These are phyloP conservation scores for Penicillium simplicissimum DNA, from an alignment of 495 filamentous ascomycete species.

Conservation along the genomic window DNA sequence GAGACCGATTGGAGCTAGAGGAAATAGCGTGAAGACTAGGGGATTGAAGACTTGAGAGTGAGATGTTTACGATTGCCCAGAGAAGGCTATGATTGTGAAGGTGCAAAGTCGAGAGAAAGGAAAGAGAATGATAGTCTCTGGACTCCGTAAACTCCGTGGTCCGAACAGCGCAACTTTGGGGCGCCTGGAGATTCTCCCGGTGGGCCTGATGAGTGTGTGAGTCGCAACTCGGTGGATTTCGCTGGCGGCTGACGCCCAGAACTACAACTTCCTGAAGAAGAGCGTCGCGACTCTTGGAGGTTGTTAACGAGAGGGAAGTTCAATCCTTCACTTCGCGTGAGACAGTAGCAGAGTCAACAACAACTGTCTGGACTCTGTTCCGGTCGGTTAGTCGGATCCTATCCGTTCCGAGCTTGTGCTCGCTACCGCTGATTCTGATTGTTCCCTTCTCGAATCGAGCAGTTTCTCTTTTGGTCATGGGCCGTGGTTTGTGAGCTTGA, in stretches of 20 bases:
- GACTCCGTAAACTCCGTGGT: too few relatives aligned
- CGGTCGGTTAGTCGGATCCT: not conserved
- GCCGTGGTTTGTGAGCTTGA: not conserved
- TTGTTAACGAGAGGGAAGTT: too few relatives aligned
- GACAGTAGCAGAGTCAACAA: not conserved
- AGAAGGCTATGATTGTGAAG: not conserved
- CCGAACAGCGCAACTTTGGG: not conserved
- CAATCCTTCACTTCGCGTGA: not conserved
- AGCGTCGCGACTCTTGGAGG: not conserved
- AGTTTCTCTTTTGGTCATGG: not conserved
- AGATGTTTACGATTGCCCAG: not conserved
- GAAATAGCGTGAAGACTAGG: not conserved
- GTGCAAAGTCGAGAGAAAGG: not conserved
- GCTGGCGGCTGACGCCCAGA: conserved; percentile 3
- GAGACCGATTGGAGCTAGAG: not conserved
- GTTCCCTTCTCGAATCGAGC: not conserved
- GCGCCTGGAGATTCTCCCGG: not conserved
- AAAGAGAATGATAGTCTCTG: not conserved
- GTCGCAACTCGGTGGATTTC: not conserved
- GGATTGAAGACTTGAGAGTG: not conserved
- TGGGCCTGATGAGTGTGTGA: not conserved
- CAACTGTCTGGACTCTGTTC: not conserved
- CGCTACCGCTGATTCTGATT: not conserved
- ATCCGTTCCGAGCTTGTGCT: not conserved
- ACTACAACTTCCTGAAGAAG: conserved; percentile 2